Percentiles rank a stretch among this genome's conserved stretches.
phyloP scores from a whole-genome alignment of 2,329 filamentous ascomycete species.

The Calonectria hawksworthii region DNA sequence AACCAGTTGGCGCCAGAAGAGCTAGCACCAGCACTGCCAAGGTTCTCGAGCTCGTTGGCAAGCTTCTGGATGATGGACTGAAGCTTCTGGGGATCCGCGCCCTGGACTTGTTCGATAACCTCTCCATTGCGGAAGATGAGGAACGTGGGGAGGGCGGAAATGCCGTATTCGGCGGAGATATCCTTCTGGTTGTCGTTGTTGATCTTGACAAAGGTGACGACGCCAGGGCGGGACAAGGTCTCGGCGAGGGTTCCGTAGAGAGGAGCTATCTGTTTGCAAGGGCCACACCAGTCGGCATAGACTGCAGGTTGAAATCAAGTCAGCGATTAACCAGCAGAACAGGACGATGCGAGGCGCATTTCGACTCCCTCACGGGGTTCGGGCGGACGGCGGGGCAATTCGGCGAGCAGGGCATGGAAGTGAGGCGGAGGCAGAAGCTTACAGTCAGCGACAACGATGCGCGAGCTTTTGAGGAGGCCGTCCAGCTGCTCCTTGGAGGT shows the following conservation, averaged over 20 bases:
- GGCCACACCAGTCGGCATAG: constrained; percentile 88
- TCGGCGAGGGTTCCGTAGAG: constrained; percentile 83
- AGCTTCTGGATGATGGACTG: constrained; percentile 80
- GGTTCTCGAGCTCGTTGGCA: constrained; percentile 73
- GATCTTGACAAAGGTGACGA: constrained; percentile 89
- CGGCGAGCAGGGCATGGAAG: not conserved
- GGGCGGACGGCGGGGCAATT: constrained; percentile 38
- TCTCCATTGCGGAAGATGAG: constrained; percentile 84
- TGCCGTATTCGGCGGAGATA: constrained; percentile 79
- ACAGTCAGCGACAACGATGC: constrained; percentile 92
- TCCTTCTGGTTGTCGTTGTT: constrained; percentile 84
- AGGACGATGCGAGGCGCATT: constrained; percentile 33
- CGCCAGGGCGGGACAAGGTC: constrained; percentile 77
- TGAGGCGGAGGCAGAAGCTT: constrained; percentile 54
- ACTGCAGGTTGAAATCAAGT: constrained; percentile 65
- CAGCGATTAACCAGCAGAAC: constrained; percentile 28
- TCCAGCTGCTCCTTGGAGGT: constrained; percentile 74
- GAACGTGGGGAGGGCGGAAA: constrained; percentile 91
- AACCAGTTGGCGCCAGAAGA: constrained; percentile 69
- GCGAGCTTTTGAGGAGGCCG: constrained; percentile 77
- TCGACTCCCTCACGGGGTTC: constrained; percentile 23
- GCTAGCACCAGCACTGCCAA: constrained; percentile 60
- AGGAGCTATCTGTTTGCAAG: constrained; percentile 87
- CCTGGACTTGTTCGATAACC: constrained; percentile 77
- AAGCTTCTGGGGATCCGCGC: constrained; percentile 80